Evolutionary conservation across 139 green algal species (phyloP).

Genomic region (Closterium sp.): DNA sequence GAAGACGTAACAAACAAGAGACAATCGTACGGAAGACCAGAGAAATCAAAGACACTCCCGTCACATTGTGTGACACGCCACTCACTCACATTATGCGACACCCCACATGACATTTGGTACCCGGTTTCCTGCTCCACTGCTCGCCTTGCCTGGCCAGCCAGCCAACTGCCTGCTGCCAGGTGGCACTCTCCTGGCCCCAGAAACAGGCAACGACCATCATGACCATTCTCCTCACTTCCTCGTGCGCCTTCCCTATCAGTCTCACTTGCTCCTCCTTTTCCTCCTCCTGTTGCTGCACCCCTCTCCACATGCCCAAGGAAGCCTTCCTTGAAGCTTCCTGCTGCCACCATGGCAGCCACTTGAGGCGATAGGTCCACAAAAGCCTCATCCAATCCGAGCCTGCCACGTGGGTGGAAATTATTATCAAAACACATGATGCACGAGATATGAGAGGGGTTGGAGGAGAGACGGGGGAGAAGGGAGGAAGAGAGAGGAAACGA

Average conservation of each 20-base stretch:
- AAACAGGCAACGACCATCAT: neutral
- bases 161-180: too few species aligned
- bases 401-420: neutral
- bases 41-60: too few species aligned
- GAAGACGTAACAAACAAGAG: neutral
- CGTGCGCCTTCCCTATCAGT: slow-evolving; percentile 9
- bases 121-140: neutral
- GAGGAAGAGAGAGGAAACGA: neutral
- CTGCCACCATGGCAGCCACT: slow-evolving; percentile 29
- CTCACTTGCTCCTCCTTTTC: neutral
- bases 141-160: neutral
- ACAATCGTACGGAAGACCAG: neutral
- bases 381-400: slow-evolving; percentile 72
- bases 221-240: neutral
- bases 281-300: slow-evolving; percentile 1
- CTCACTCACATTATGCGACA: slow-evolving; percentile 45
- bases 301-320: slow-evolving; percentile 7
- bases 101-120: neutral
- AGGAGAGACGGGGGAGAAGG: neutral
- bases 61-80: neutral
- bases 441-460: neutral
- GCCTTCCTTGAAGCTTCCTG: neutral
- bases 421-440: too few species aligned
- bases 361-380: slow-evolving; percentile 70
- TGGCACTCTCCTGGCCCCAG: neutral